Evolutionary conservation across 805 yeast species (phyloP).

Genomic region (Candida boidinii): DNA sequence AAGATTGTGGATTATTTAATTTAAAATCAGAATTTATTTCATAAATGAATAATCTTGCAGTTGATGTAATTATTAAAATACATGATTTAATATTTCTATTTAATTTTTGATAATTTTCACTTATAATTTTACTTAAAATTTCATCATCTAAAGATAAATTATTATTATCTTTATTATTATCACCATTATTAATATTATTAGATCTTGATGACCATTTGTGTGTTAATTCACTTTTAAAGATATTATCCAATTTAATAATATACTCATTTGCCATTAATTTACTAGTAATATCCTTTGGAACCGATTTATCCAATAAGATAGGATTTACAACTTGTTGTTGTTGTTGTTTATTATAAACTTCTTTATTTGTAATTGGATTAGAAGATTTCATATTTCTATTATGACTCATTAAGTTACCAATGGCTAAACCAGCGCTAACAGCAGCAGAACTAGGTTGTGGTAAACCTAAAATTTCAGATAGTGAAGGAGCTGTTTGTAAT

Average conservation of each 20-base stretch:
- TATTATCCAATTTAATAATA: slow-evolving; percentile 23
- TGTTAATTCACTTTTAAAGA: slow-evolving; percentile 23
- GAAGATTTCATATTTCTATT: slow-evolving; percentile 17
- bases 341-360: slow-evolving; percentile 16
- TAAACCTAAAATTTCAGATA: slow-evolving; percentile 17
- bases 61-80: slow-evolving; percentile 25
- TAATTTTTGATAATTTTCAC: slow-evolving; percentile 20
- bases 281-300: slow-evolving; percentile 20
- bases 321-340: slow-evolving; percentile 25
- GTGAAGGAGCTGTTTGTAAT: slow-evolving; percentile 15
- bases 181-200: neutral
- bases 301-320: slow-evolving; percentile 20
- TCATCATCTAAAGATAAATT: slow-evolving; percentile 24
- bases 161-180: slow-evolving; percentile 6
- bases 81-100: slow-evolving; percentile 24
- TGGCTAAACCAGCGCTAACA: slow-evolving; percentile 26
- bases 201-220: slow-evolving; percentile 11
- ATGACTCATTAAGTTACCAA: slow-evolving; percentile 22
- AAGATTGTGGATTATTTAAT: slow-evolving; percentile 22
- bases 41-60: slow-evolving; percentile 26
- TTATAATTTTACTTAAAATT: slow-evolving; percentile 20
- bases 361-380: slow-evolving; percentile 3
- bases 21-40: slow-evolving; percentile 23
- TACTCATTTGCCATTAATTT: slow-evolving; percentile 23
- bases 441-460: slow-evolving; percentile 25